Evolutionary conservation across 176 grass and related monocot genomes (phyloP).

Genomic region (Stipa capillata): DNA sequence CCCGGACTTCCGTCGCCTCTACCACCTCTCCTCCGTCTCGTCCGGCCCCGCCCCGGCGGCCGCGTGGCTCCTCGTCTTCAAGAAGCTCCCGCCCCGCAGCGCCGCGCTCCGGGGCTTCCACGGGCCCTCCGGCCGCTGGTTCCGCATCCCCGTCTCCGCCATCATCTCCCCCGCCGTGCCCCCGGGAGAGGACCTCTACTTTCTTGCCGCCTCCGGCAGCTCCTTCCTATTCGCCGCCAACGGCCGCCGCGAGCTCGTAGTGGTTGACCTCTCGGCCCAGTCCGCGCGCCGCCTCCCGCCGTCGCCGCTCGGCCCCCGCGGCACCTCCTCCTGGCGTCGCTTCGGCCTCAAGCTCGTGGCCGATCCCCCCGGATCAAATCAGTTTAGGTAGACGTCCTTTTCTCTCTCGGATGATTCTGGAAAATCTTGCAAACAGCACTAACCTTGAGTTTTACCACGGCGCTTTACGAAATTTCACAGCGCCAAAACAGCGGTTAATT

Average conservation of each 20-base stretch:
- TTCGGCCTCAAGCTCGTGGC: slow-evolving; percentile 76
- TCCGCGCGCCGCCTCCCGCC: slow-evolving; percentile 48
- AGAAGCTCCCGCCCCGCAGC: slow-evolving; percentile 66
- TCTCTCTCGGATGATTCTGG: slow-evolving; percentile 3
- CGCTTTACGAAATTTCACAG: not conserved
- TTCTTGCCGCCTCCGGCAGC: slow-evolving; percentile 73
- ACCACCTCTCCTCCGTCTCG: slow-evolving; percentile 41
- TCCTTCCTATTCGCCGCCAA: slow-evolving; percentile 94
- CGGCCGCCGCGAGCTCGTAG: slow-evolving; percentile 70
- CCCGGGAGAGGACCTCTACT: slow-evolving; percentile 79
- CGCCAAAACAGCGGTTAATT: not conserved
- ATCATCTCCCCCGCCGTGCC: slow-evolving; percentile 61
- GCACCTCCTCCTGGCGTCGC: slow-evolving; percentile 89
- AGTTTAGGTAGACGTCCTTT: slow-evolving; percentile 53
- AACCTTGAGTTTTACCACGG: no score
- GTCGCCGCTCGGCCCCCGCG: slow-evolving; percentile 84
- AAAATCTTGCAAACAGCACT: not conserved
- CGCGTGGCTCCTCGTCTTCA: slow-evolving; percentile 87
- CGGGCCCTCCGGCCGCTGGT: slow-evolving; percentile 71
- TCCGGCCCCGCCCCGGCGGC: slow-evolving; percentile 40
- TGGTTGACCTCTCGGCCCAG: slow-evolving; percentile 57
- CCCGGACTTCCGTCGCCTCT: slow-evolving; percentile 73
- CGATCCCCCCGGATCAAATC: slow-evolving; percentile 54
- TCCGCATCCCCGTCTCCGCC: slow-evolving; percentile 56
- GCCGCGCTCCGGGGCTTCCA: slow-evolving; percentile 80